Percentiles rank a stretch among this genome's conserved stretches.
phyloP scores from a whole-genome alignment of 768 basidiomycete species.

The Suillus ampliporus region DNA sequence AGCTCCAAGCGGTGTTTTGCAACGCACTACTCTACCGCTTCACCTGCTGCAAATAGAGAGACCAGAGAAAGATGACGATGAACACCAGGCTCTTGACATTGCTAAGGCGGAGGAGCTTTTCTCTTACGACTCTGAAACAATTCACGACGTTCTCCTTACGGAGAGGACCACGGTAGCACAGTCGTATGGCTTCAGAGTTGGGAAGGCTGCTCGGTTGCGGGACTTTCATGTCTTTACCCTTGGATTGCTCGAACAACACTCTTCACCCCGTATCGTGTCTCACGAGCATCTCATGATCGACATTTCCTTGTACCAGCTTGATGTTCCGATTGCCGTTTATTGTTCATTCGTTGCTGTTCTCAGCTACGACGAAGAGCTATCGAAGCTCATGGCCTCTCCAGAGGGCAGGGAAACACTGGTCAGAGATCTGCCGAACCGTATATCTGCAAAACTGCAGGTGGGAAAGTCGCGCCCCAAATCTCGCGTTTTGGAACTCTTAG shows the following conservation, averaged over 20 bases:
- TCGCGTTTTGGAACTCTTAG: conserved; percentile 66
- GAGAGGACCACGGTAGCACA: conserved; percentile 77
- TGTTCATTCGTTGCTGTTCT: conserved; percentile 65
- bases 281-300: conserved; percentile 60
- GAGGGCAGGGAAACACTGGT: conserved; percentile 56
- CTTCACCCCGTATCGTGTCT: conserved; percentile 55
- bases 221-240: conserved; percentile 65
- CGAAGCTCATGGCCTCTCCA: conserved; percentile 52
- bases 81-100: conserved; percentile 51
- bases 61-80: conserved; percentile 45
- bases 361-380: conserved; percentile 62
- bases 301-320: conserved; percentile 63
- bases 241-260: conserved; percentile 47
- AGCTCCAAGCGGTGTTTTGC: conserved; percentile 39
- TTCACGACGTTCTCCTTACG: conserved; percentile 66
- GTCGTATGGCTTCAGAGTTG: conserved; percentile 74
- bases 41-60: conserved; percentile 55
- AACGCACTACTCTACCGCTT: conserved; percentile 43
- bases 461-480: conserved; percentile 62
- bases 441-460: conserved; percentile 60
- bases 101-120: conserved; percentile 58
- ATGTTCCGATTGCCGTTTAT: conserved; percentile 69
- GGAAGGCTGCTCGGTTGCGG: conserved; percentile 66
- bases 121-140: conserved; percentile 53
- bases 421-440: conserved; percentile 53